phyloP scores from a whole-genome alignment of 2,329 filamentous ascomycete genomes.

The Nemania sp. region DNA sequence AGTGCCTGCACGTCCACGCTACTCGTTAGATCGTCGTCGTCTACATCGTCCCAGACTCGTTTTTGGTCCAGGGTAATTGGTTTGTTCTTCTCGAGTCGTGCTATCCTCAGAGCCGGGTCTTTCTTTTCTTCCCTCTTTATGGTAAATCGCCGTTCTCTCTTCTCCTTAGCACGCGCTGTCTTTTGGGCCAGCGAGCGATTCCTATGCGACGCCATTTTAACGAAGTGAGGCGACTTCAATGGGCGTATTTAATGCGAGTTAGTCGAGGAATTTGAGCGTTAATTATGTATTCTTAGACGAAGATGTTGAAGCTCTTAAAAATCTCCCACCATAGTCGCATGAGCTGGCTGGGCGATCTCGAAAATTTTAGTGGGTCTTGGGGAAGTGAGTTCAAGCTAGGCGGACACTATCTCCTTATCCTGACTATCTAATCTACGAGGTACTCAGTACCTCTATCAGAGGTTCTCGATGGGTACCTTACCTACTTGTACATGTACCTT shows the following conservation, averaged over 20 bases:
- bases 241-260: neutral
- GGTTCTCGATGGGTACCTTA: too few relatives aligned
- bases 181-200: slow-evolving; percentile 68
- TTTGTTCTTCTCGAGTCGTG: slow-evolving; percentile 76
- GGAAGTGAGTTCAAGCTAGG: neutral
- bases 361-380: slow-evolving; percentile 31
- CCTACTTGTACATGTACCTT: too few relatives aligned
- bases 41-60: slow-evolving; percentile 84
- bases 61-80: slow-evolving; percentile 84
- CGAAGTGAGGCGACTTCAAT: neutral
- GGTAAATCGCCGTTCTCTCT: slow-evolving; percentile 75
- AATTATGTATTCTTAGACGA: neutral
- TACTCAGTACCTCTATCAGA: too few relatives aligned
- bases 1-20: slow-evolving; percentile 60
- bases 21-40: slow-evolving; percentile 60
- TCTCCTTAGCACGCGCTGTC: slow-evolving; percentile 72
- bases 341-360: slow-evolving; percentile 14
- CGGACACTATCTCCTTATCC: too few relatives aligned
- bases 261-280: neutral
- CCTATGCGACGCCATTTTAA: slow-evolving; percentile 27
- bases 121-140: slow-evolving; percentile 85
- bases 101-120: slow-evolving; percentile 74
- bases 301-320: neutral
- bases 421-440: too few relatives aligned
- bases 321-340: neutral